Evolutionary conservation across 257 asterid genomes (phyloP).

Genomic region (Eustoma russellianum): DNA sequence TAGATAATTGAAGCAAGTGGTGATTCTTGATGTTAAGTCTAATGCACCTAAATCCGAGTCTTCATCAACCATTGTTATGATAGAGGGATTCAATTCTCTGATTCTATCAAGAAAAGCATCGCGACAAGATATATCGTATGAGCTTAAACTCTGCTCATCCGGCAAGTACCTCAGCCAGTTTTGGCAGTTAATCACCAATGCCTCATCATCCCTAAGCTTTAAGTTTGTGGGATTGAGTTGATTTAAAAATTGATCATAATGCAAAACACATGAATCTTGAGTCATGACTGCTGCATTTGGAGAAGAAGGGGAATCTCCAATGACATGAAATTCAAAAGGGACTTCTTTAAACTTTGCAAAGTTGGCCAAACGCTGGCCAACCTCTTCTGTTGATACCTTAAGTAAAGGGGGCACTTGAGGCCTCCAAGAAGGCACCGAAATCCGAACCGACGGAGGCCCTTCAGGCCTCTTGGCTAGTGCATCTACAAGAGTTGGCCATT

Average conservation of each 20-base stretch:
- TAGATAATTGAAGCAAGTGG: conserved; percentile 56
- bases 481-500: conserved; percentile 73
- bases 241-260: conserved; percentile 23
- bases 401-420: conserved; percentile 55
- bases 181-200: conserved; percentile 56
- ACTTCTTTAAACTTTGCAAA: conserved; percentile 55
- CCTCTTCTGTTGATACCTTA: conserved; percentile 42
- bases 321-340: conserved; percentile 51
- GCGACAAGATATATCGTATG: conserved; percentile 15
- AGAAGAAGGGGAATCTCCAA: conserved; percentile 8
- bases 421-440: conserved; percentile 50
- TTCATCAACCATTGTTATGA: conserved; percentile 50
- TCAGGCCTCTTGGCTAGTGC: conserved; percentile 35
- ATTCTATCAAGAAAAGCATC: conserved; percentile 39
- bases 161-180: conserved; percentile 63
- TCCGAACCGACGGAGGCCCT: conserved; percentile 37
- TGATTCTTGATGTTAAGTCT: conserved; percentile 38
- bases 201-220: conserved; percentile 40
- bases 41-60: conserved; percentile 45
- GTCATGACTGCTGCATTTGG: not conserved
- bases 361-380: conserved; percentile 47
- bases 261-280: conserved; percentile 7
- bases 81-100: conserved; percentile 31
- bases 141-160: conserved; percentile 14
- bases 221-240: conserved; percentile 25